These are phyloP conservation scores for Hypoxylon rickii DNA, from an alignment of 495 filamentous ascomycete species.

Conservation along the genomic window DNA sequence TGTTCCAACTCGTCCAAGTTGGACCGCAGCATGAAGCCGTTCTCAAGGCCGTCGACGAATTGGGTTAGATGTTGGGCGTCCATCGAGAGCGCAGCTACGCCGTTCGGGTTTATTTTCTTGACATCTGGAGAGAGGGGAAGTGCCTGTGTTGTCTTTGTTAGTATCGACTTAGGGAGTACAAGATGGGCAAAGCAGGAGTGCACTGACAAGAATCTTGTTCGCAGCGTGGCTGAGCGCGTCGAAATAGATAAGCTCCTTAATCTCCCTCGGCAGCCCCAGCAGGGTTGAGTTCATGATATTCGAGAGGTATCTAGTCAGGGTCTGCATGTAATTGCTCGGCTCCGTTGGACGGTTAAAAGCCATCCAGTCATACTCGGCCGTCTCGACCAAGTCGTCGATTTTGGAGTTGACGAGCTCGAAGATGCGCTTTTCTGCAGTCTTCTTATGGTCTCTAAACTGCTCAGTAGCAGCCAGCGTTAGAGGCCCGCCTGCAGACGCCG, in stretches of 20 bases:
- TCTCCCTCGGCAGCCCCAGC: conserved; percentile 86
- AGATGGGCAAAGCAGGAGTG: background rate
- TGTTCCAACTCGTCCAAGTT: conserved; percentile 93
- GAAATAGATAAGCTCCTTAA: conserved; percentile 97
- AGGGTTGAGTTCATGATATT: conserved; percentile 96
- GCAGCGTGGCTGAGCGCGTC: conserved; percentile 91
- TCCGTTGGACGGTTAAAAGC: conserved; percentile 65
- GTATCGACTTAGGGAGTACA: background rate
- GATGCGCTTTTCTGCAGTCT: conserved; percentile 94
- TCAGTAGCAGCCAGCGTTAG: conserved; percentile 80
- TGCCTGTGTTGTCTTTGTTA: conserved; percentile 50
- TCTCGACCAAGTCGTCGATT: conserved; percentile 96
- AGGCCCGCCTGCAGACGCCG: conserved; percentile 72
- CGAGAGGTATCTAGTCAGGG: conserved; percentile 86
- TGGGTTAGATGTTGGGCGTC: conserved; percentile 81
- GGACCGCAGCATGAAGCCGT: conserved; percentile 74
- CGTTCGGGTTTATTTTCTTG: conserved; percentile 83
- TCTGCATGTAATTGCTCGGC: conserved; percentile 91
- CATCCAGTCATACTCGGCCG: conserved; percentile 96
- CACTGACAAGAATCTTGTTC: conserved; percentile 77
- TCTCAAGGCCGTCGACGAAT: conserved; percentile 83
- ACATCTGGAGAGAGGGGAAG: conserved; percentile 81
- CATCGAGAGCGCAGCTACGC: conserved; percentile 75
- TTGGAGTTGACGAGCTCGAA: conserved; percentile 99
- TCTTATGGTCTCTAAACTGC: conserved; percentile 86